Conservation (phyloP, 148 eudicot genomes). For the Rhododendron ovatum region DNA sequence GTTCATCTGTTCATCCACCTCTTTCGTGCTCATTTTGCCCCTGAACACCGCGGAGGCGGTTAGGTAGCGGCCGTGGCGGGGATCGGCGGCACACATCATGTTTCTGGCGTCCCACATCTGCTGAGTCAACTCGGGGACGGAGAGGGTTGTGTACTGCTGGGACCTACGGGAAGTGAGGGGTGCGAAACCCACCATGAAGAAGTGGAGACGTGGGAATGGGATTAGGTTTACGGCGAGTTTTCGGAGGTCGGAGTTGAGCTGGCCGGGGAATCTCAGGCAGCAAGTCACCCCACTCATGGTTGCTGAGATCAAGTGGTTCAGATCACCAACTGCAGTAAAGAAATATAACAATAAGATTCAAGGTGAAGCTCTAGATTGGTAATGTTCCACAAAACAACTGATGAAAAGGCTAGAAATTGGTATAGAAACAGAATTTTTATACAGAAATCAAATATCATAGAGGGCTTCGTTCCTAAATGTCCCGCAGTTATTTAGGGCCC, state of each 20-base stretch:
- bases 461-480: too few relatives aligned
- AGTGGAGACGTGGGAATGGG: neutral
- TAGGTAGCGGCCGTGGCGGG: neutral
- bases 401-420: neutral
- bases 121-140: slow-evolving; percentile 73
- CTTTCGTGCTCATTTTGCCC: neutral
- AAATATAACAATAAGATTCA: neutral
- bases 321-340: slow-evolving; percentile 58
- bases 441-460: too few relatives aligned
- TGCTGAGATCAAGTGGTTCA: slow-evolving; percentile 28
- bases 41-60: neutral
- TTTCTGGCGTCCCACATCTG: neutral
- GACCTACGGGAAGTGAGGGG: slow-evolving; percentile 79
- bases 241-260: slow-evolving; percentile 40
- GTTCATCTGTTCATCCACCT: neutral
- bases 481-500: too few relatives aligned
- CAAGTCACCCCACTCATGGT: slow-evolving; percentile 89
- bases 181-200: slow-evolving; percentile 37
- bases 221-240: neutral
- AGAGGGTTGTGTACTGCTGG: slow-evolving; percentile 64
- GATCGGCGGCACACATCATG: neutral
- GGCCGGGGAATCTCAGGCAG: slow-evolving; percentile 78
- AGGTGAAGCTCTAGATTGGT: neutral
- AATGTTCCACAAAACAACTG: neutral
- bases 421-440: neutral